These are phyloP conservation scores for Nannochloris sp. DNA, from an alignment of 139 green algal species.

Conservation along the genomic window DNA sequence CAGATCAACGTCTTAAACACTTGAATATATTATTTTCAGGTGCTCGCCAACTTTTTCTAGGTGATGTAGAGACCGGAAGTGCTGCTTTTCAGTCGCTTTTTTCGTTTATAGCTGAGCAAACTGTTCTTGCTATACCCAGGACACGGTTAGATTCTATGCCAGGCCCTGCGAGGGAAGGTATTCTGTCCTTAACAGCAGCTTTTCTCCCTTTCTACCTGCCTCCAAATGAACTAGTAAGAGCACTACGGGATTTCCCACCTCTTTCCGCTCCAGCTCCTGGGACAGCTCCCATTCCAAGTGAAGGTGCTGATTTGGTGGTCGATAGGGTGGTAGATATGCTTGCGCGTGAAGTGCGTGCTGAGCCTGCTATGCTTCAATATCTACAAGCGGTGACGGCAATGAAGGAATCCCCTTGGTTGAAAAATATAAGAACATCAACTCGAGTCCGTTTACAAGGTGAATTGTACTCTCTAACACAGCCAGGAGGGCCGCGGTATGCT, in stretches of 20 bases:
- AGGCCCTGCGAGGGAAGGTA: constrained; percentile 11
- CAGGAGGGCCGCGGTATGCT: constrained; percentile 62
- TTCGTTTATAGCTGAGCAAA: constrained; percentile 31
- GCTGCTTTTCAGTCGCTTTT: constrained; percentile 59
- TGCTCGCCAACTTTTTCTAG: constrained; percentile 66
- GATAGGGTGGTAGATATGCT: constrained; percentile 1
- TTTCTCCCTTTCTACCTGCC: constrained; percentile 65
- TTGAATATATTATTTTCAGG: constrained; percentile 68
- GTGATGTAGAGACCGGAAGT: constrained; percentile 53
- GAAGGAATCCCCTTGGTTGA: constrained; percentile 10
- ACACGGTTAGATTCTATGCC: constrained; percentile 41
- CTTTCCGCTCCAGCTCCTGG: not conserved
- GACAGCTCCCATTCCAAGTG: not conserved
- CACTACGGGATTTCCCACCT: constrained; percentile 10
- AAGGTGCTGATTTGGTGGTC: constrained; percentile 18
- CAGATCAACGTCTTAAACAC: constrained; percentile 62
- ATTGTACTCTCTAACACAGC: constrained; percentile 61
- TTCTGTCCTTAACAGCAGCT: constrained; percentile 42
- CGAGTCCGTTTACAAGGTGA: constrained; percentile 48
- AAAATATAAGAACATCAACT: constrained; percentile 28
- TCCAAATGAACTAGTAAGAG: constrained; percentile 2
- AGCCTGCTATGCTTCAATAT: constrained; percentile 43
- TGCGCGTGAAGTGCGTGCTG: constrained; percentile 5
- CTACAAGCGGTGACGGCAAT: constrained; percentile 30
- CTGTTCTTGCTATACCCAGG: constrained; percentile 22